Conservation (phyloP, 1,284 basidiomycete genomes). For the Takashimella koratensis region DNA sequence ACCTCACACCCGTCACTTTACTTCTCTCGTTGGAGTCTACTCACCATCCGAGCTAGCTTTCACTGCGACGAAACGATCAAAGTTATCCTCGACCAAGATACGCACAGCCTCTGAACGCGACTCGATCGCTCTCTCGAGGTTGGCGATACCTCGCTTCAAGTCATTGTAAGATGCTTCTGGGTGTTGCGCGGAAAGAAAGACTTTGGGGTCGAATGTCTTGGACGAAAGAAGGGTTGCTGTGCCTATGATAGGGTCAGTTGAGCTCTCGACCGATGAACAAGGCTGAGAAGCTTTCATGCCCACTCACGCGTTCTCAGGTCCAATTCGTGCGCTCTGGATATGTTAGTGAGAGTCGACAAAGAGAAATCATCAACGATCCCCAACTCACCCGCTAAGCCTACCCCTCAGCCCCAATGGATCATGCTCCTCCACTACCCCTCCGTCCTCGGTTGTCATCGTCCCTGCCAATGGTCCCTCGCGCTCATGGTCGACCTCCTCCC, state of each 20-base stretch:
- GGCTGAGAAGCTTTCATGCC: too few relatives aligned
- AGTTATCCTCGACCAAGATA: conserved; percentile 94
- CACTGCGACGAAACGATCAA: conserved; percentile 95
- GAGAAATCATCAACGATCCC: not conserved
- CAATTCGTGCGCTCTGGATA: conserved; percentile 25
- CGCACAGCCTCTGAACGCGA: conserved; percentile 87
- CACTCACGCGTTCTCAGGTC: conserved; percentile 44
- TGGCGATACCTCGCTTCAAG: conserved; percentile 67
- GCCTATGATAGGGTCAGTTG: conserved; percentile 52
- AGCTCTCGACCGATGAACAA: not conserved
- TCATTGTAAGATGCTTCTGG: conserved; percentile 96
- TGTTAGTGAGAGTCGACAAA: not conserved
- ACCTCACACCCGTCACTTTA: not conserved
- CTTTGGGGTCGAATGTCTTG: conserved; percentile 94
- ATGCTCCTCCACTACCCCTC: conserved; percentile 38
- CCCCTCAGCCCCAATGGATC: conserved; percentile 46
- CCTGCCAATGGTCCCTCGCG: conserved; percentile 42
- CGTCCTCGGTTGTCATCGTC: conserved; percentile 35
- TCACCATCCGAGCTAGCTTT: conserved; percentile 92
- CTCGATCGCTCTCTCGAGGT: conserved; percentile 73
- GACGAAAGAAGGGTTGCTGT: conserved; percentile 76
- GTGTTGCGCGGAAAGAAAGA: conserved; percentile 85
- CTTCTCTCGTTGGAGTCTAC: conserved; percentile 19
- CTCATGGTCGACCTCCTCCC: conserved; percentile 49
- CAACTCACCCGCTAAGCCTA: conserved; percentile 36